Conservation (phyloP, 2,329 filamentous ascomycete species). For the Sodiomyces alkalinus region DNA sequence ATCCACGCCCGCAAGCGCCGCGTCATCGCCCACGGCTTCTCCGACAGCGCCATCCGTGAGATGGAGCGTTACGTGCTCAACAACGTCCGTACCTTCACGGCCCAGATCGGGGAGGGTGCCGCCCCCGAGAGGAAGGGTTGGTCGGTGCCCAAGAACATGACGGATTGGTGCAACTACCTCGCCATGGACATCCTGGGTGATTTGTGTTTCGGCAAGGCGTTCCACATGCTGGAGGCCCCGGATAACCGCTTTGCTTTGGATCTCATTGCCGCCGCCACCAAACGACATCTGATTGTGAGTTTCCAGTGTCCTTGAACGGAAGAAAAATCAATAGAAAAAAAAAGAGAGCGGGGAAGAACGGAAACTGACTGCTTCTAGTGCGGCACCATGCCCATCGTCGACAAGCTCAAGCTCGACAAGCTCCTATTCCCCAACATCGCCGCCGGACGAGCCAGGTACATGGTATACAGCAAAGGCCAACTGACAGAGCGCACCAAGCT, state of each 20-base stretch:
- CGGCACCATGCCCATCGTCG: slow-evolving; percentile 55
- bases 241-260: slow-evolving; percentile 52
- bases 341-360: background rate
- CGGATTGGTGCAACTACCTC: slow-evolving; percentile 45
- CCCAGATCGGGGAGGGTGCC: slow-evolving; percentile 29
- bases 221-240: slow-evolving; percentile 42
- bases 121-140: slow-evolving; percentile 36
- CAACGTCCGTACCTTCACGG: slow-evolving; percentile 53
- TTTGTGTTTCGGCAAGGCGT: slow-evolving; percentile 45
- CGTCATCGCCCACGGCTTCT: slow-evolving; percentile 58
- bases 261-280: slow-evolving; percentile 51
- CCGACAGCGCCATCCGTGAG: slow-evolving; percentile 47
- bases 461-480: slow-evolving; percentile 54
- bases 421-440: slow-evolving; percentile 53
- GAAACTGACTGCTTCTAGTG: slow-evolving; percentile 27
- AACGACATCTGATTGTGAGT: slow-evolving; percentile 52
- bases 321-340: no score
- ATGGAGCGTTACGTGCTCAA: slow-evolving; percentile 53
- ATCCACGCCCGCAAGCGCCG: slow-evolving; percentile 56
- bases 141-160: slow-evolving; percentile 45
- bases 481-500: slow-evolving; percentile 50
- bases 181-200: slow-evolving; percentile 49
- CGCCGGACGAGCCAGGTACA: slow-evolving; percentile 51
- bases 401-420: slow-evolving; percentile 51
- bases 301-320: background rate